Evolutionary conservation across 169 alveolate species (phyloP).

Genomic region (Plasmodium falciparum): DNA sequence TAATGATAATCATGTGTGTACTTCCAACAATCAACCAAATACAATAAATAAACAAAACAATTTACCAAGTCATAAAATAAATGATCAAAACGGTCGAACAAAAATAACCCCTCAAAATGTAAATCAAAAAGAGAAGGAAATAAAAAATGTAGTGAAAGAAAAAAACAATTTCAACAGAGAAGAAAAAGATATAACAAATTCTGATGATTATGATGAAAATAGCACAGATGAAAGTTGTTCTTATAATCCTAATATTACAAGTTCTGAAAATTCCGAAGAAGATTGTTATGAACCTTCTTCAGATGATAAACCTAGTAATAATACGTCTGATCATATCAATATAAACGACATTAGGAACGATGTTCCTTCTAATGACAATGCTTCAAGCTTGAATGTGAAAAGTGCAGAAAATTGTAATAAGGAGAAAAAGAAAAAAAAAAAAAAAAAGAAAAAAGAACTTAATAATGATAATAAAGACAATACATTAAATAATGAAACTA

Average conservation of each 20-base stretch:
- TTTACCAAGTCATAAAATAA: too few relatives aligned
- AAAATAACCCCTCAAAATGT: too few relatives aligned
- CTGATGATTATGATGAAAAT: not conserved
- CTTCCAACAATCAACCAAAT: too few relatives aligned
- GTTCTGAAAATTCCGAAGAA: not conserved
- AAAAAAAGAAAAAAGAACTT: not conserved
- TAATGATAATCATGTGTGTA: too few relatives aligned
- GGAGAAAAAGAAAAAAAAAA: not conserved
- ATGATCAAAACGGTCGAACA: too few relatives aligned
- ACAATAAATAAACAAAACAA: too few relatives aligned
- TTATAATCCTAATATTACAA: not conserved
- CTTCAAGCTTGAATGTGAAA: not conserved
- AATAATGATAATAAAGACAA: constrained; percentile 3
- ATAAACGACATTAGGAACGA: not conserved
- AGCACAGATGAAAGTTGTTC: not conserved
- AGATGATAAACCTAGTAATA: not conserved
- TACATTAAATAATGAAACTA: not conserved
- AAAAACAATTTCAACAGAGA: not conserved
- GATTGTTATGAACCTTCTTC: not conserved
- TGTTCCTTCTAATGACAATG: not conserved
- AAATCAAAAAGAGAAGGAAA: too few relatives aligned
- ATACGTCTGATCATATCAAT: not conserved
- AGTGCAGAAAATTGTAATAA: not conserved
- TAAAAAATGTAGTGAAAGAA: not conserved
- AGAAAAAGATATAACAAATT: not conserved